Evolutionary conservation across 208 protist species (phyloP), one percentile per base, ranked within the genome.

Genomic region (Trypanosoma grayi): DNA sequence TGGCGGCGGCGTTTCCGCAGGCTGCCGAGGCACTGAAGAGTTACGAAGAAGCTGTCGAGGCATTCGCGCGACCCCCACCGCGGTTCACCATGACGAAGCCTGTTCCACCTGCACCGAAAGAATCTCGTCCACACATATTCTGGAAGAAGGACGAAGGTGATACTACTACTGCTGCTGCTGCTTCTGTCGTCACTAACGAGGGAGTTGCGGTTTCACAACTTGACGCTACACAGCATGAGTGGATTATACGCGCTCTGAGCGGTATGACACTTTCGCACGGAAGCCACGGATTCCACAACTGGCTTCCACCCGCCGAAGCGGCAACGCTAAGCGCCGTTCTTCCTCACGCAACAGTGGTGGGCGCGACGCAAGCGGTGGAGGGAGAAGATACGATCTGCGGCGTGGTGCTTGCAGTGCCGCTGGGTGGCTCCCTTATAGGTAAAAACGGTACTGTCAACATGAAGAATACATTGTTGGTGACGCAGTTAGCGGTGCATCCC

Each of bases 11-110:
- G 10, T 57, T 76, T 31, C 50, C 68, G 14, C 53, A 78, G 14
- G 72, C 48, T 39, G 60, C 59, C 5, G 48, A 60, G 25, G 61
- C 62, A 9, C 41, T 65, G 16, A 77, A 75, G 6, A 56, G 57
- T 72, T 41, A 60, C 76, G 81, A 87, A 13, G 85, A 70, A n/a
- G 64, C 85, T 18, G 41, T 85, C 9, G 45, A 54, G 24, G 51
- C 40, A 2, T 83, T 90, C 54, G 83, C 79, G 3, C 75, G 71
- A 4, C 71, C 70, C 20, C 88, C 88, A 33, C 88, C 88, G 9
- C 70, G 68, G 39, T 91, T 95, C 28, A 79, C 85, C 2, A 74
- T 95, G 58, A 77, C 73, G 37, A 91, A 90, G 65, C 77, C 85
- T 5, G 75, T 79, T 10, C 77, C 83, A 20, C 24, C 70, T 14